Evolutionary conservation across 176 grass and related monocot genomes (phyloP), one percentile per base, ranked within the genome.

Genomic region (sorghum (Sorghum bicolor)): DNA sequence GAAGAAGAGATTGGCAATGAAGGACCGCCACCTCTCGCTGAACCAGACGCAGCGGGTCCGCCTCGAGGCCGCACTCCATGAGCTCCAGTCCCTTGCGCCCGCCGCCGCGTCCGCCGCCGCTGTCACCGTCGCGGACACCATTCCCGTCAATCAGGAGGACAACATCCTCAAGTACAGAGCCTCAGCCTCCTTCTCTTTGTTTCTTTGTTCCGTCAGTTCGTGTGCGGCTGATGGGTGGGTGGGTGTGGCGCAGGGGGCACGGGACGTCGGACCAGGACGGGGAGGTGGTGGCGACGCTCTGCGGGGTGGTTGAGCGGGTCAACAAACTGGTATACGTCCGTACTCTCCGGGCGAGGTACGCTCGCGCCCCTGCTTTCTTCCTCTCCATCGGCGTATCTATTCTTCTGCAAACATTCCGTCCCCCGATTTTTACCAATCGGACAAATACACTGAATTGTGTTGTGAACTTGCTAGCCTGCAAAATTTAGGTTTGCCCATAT

Each of bases 31-130:
- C 15, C 87, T 92, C n/a, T 85, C 96, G n/a, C 85, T 96, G 84
- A 99, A 94, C 86, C 96, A 99, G 86, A 99, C 96, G 11, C 93
- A 99, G 87, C 82, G 91, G 73, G 96, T 99, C 50, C 87, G 91
- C 50, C 91, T 99, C 17, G 93, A 96, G 24, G 80, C 96, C 10
- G 93, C 89, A 15, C 80, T 99, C 66, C 81, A 91, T 44, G 80
- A 90, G 83, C 93, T 99, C 29, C 77, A 96, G 60, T 41, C 83
- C 19, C 40, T 90, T 17, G 75, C 87, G 61, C 79, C 87, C 31
- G 63, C 85, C 10, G 32, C 87, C 36, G 63, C 84, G 5, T 82
- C 91, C 28, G 61, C 93, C 5, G 78, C 93, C 26, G 80, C 89
- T 19, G 89, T 95, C 80, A 86, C 91, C 33, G 86, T 99, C 20